Base-by-base conservation (phyloP, 768 basidiomycete species). In the Tulasnella sp. region DNA sequence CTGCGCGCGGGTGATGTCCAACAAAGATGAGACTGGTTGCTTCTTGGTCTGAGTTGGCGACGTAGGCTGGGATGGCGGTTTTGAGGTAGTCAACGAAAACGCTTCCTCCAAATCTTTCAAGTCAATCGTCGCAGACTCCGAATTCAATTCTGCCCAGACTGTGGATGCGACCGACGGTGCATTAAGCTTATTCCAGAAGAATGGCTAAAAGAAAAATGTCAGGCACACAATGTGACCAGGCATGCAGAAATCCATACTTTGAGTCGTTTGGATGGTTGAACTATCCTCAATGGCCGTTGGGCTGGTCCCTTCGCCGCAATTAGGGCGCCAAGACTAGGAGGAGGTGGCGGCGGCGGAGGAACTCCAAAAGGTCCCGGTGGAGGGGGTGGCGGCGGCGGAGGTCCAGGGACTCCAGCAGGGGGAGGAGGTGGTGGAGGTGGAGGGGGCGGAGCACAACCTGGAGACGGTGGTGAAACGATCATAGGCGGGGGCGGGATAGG, bases 171-270 rank as follows among this genome's bases (percentile, higher is more conserved):
- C 79, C 6, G 83, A 80, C 8, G 85, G 79, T 15, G 81, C 81
- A n/a, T 86, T 83, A 5, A 96, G 78, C 79, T 97, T 96, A 78
- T 89, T 91, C 95, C 96, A 97, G 82, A 94, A 94, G 85, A 97
- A 95, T 1, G 96, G 93, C 82, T 92, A 70, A 0, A 12, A 17
- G 17, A 6, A 68, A 19, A 49, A 67, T 42, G 36, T 70, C 12
- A 76, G 64, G 19, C 15, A 9, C 14, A 38, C 25, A 14, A 38
- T 15, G n/a, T 29, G 49, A n/a, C 8, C 37, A 67, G n/a, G 39
- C 31, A 37, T 34, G 54, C 19, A n/a, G 22, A 4, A 17, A 7
- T 38, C 36, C 31, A 19, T 17, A 74, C 73, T 34, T 76, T 91
- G 72, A 93, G 81, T 68, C 87, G 86, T 80, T 89, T 90, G 2